A percentile compares a stretch with the other conserved stretches of the same genome.
Conservation (phyloP, 2,329 filamentous ascomycete genomes). For the Colletotrichum godetiae region DNA sequence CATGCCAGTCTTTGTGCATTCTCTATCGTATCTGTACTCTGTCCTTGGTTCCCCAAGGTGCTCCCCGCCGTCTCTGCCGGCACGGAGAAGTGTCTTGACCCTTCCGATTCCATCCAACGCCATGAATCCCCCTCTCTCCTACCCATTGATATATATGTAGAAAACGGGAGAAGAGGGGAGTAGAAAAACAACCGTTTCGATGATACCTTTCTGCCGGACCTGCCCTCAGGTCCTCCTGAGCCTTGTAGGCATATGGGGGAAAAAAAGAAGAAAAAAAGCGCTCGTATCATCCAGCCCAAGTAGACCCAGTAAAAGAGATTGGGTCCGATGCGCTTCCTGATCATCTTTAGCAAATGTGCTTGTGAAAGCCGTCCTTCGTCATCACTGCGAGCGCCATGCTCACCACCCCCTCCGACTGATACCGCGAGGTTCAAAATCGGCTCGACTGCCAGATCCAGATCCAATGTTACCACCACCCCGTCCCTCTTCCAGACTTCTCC, state of each 20-base stretch:
- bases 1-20: slow-evolving; percentile 34
- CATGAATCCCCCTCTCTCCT: not conserved
- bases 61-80: slow-evolving; percentile 18
- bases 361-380: not conserved
- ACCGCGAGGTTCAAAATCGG: slow-evolving; percentile 52
- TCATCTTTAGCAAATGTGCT: not conserved
- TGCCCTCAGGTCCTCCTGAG: not conserved
- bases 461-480: slow-evolving; percentile 53
- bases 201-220: not conserved
- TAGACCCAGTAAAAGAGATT: not conserved
- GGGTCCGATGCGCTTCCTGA: not conserved
- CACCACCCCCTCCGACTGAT: slow-evolving; percentile 52
- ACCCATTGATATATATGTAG: slow-evolving; percentile 19
- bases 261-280: not conserved
- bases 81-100: not conserved
- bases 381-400: slow-evolving; percentile 15
- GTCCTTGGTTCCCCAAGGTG: not conserved
- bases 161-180: not conserved
- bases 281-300: not conserved
- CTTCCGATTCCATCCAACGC: slow-evolving; percentile 19
- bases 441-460: slow-evolving; percentile 46
- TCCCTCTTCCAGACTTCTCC: slow-evolving; percentile 69
- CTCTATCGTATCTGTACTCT: slow-evolving; percentile 26
- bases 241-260: not conserved
- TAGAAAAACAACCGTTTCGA: not conserved